Evolutionary conservation across 1,139 yeast species (phyloP).

Genomic region (Lodderomyces orthopsilosis): DNA sequence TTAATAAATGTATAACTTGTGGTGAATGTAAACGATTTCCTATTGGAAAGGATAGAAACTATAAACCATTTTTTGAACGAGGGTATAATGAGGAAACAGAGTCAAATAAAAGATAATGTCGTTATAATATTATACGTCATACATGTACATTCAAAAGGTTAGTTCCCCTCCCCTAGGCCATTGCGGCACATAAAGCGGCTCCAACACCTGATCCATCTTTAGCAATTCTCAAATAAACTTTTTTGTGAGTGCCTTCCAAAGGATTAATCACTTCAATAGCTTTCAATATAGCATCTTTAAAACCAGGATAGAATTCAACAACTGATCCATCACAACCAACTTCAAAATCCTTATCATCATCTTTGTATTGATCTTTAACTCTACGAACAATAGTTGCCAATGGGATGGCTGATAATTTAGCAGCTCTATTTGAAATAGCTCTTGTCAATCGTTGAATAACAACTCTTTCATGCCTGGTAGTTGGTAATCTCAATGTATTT

Average conservation of each 20-base stretch:
- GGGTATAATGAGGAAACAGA: conserved; percentile 6
- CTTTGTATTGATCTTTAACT: conserved; percentile 42
- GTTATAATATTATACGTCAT: not conserved
- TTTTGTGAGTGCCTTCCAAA: conserved; percentile 67
- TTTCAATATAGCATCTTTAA: conserved; percentile 69
- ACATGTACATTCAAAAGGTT: not conserved
- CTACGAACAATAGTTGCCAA: conserved; percentile 66
- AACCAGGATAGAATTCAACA: conserved; percentile 88
- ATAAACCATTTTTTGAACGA: conserved; percentile 28
- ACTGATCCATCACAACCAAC: conserved; percentile 95
- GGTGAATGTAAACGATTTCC: conserved; percentile 29
- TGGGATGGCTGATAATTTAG: conserved; percentile 82
- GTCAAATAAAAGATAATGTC: not conserved
- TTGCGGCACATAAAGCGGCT: conserved; percentile 81
- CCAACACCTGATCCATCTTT: conserved; percentile 97
- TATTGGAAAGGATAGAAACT: conserved; percentile 30
- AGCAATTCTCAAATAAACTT: conserved; percentile 72
- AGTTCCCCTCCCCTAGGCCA: not conserved
- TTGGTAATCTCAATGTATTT: conserved; percentile 63
- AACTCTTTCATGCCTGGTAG: conserved; percentile 63
- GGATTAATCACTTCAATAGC: conserved; percentile 70
- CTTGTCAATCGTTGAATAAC: conserved; percentile 71
- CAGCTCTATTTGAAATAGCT: conserved; percentile 82
- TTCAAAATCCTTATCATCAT: conserved; percentile 69
- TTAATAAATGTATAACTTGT: conserved; percentile 28